These are phyloP conservation scores for Eimeria tenella DNA, from an alignment of 169 alveolate species.

Conservation along the genomic window DNA sequence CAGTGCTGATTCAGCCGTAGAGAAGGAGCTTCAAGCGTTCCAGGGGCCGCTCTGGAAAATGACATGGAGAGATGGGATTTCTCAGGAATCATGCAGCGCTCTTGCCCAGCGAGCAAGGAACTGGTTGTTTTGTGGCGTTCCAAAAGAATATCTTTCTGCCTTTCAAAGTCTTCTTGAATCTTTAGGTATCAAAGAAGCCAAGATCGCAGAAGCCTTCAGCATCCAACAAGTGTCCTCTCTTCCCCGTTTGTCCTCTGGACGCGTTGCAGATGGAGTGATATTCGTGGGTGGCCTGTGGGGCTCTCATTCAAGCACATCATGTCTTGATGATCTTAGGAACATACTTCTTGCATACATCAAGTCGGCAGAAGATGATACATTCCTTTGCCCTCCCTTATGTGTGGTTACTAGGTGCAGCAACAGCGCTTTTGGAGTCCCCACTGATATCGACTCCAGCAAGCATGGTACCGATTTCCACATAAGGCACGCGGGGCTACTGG, in stretches of 20 bases:
- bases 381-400: constrained; percentile 34
- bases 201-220: background rate
- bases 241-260: constrained; percentile 1
- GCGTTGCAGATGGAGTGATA: constrained; percentile 1
- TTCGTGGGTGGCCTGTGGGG: constrained; percentile 61
- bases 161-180: background rate
- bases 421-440: constrained; percentile 25
- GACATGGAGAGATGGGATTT: constrained; percentile 1
- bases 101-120: constrained; percentile 1
- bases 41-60: constrained; percentile 35
- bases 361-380: constrained; percentile 15
- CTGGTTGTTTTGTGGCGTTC: constrained; percentile 67
- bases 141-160: constrained; percentile 10
- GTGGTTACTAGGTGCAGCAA: constrained; percentile 8
- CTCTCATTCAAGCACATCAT: constrained; percentile 3
- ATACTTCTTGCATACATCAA: constrained; percentile 13
- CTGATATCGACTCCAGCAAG: background rate
- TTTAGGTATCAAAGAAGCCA: background rate
- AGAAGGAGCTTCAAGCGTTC: background rate
- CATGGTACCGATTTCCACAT: background rate
- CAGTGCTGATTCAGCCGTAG: background rate
- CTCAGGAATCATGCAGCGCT: background rate
- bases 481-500: constrained; percentile 84
- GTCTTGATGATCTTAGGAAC: constrained; percentile 35
- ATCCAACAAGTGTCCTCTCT: background rate